These are phyloP conservation scores for Penicillium sp. DNA, from an alignment of 2,329 filamentous ascomycete genomes.

Conservation along the genomic window DNA sequence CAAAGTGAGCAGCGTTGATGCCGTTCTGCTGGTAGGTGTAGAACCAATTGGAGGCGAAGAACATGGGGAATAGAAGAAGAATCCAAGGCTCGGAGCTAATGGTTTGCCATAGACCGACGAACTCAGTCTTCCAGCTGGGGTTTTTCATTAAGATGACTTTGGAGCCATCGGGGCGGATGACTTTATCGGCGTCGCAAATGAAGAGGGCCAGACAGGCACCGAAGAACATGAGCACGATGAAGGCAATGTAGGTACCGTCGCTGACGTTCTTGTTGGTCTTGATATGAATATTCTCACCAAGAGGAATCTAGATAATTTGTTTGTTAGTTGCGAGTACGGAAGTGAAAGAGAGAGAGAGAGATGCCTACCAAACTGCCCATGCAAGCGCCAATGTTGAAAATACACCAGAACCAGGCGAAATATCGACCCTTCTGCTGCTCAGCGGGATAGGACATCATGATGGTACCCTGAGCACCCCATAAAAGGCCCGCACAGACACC, in stretches of 20 bases:
- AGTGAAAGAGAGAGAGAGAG: neutral
- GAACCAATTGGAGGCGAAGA: constrained; percentile 75
- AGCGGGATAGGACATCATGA: constrained; percentile 74
- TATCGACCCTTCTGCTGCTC: constrained; percentile 79
- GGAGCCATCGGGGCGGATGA: constrained; percentile 73
- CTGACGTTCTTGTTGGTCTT: constrained; percentile 36
- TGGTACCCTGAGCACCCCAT: constrained; percentile 49
- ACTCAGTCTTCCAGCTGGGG: constrained; percentile 75
- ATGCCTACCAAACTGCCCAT: constrained; percentile 66
- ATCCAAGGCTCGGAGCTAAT: constrained; percentile 69
- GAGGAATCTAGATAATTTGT: constrained; percentile 32
- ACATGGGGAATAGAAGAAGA: constrained; percentile 74
- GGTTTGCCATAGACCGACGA: constrained; percentile 70
- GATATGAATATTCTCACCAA: constrained; percentile 43
- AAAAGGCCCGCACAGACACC: constrained; percentile 49
- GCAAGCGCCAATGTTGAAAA: constrained; percentile 86
- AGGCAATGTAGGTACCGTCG: constrained; percentile 79
- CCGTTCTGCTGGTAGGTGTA: constrained; percentile 74
- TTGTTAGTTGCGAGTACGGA: neutral
- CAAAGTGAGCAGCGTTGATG: constrained; percentile 67
- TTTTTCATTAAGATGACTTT: constrained; percentile 83
- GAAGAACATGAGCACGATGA: constrained; percentile 72
- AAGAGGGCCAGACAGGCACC: constrained; percentile 68
- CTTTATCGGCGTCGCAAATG: constrained; percentile 67
- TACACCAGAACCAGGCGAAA: constrained; percentile 88